Conservation (phyloP, 768 basidiomycete genomes). For the Suillus fuscotomentosus region DNA sequence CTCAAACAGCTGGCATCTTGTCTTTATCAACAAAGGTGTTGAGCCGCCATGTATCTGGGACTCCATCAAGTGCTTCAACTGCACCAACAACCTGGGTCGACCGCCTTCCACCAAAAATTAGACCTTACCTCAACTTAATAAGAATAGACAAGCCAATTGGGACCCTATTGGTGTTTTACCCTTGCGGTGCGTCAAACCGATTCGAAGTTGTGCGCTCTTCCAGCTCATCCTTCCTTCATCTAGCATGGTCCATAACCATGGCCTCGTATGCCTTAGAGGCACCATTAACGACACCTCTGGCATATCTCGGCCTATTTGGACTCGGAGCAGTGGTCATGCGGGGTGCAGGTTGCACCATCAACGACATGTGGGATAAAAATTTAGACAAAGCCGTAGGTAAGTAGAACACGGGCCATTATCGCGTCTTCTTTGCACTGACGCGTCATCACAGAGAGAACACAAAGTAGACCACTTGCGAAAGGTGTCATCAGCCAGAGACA, state of each 20-base stretch:
- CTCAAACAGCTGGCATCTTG: background rate
- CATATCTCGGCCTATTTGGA: slow-evolving; percentile 82
- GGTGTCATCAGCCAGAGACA: slow-evolving; percentile 76
- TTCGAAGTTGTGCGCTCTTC: background rate
- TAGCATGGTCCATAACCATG: slow-evolving; percentile 99
- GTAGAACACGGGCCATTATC: slow-evolving; percentile 5
- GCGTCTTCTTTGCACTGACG: background rate
- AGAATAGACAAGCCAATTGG: slow-evolving; percentile 97
- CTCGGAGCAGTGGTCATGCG: slow-evolving; percentile 93
- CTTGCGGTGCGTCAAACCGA: slow-evolving; percentile 68
- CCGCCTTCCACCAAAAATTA: slow-evolving; percentile 51
- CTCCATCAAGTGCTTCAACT: slow-evolving; percentile 1
- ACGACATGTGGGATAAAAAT: slow-evolving; percentile 97
- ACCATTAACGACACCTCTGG: slow-evolving; percentile 66
- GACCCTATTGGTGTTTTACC: slow-evolving; percentile 86
- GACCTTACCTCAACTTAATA: slow-evolving; percentile 83
- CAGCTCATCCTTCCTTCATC: background rate
- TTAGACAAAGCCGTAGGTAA: slow-evolving; percentile 90
- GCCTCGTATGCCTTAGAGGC: slow-evolving; percentile 77
- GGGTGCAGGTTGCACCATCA: slow-evolving; percentile 97
- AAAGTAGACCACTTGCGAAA: slow-evolving; percentile 80
- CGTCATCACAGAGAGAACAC: slow-evolving; percentile 67
- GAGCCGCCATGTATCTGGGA: slow-evolving; percentile 15
- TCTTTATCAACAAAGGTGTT: background rate
- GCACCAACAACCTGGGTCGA: slow-evolving; percentile 61